Evolutionary conservation across 305 asterid species (phyloP).

Genomic region (Fraxinus platypoda): DNA sequence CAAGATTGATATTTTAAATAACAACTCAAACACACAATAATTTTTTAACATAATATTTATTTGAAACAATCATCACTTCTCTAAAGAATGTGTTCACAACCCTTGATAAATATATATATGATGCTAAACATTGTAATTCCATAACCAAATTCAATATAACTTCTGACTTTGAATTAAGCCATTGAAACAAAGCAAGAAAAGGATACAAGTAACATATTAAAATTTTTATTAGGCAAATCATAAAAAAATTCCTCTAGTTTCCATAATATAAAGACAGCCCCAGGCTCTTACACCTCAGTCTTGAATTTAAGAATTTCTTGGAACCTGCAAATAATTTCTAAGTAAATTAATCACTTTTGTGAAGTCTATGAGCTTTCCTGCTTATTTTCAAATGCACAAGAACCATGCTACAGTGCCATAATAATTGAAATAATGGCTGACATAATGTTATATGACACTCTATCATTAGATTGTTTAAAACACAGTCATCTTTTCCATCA

Average conservation of each 20-base stretch:
- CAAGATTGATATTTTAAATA: neutral
- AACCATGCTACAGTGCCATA: no score
- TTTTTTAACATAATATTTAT: neutral
- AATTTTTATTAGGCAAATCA: neutral
- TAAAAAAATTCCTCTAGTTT: neutral
- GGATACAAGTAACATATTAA: neutral
- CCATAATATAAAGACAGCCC: neutral
- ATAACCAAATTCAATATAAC: neutral
- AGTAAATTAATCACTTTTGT: neutral
- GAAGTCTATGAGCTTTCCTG: neutral
- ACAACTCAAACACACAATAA: neutral
- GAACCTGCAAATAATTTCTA: constrained; percentile 31
- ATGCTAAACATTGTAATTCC: neutral
- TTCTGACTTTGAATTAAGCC: neutral
- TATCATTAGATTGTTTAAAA: no score
- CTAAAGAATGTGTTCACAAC: neutral
- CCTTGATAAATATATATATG: neutral
- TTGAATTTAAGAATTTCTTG: constrained; percentile 27
- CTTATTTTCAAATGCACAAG: neutral
- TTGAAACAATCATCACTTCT: neutral
- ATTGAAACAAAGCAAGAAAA: constrained; percentile 13
- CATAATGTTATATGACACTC: no score
- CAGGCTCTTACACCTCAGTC: constrained; percentile 6
- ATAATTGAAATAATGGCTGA: no score
- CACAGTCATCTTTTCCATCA: no score